Percentiles rank a stretch among this genome's conserved stretches.
Conservation (phyloP, 257 asterid species). For the Nicotiana tomentosiformis region DNA sequence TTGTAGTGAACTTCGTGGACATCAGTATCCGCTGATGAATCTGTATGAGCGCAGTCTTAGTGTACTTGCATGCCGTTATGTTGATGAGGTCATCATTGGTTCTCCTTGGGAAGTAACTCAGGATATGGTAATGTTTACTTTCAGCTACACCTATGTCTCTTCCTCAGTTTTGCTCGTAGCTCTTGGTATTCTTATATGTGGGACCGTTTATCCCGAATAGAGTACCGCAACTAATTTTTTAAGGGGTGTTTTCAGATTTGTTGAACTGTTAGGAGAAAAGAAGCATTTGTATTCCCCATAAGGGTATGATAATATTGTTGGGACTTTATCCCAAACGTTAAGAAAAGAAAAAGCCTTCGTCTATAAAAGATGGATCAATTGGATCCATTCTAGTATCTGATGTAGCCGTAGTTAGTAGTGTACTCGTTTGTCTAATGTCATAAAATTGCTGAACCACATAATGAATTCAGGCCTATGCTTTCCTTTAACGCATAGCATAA, state of each 20-base stretch:
- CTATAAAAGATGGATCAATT: not conserved
- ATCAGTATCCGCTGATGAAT: conserved; percentile 73
- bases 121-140: conserved; percentile 61
- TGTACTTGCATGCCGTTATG: conserved; percentile 87
- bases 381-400: not conserved
- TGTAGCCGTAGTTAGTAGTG: not conserved
- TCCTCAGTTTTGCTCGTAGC: not conserved
- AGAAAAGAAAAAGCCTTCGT: not conserved
- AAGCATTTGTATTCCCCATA: not conserved
- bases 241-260: not conserved
- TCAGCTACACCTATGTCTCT: not conserved
- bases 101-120: conserved; percentile 84
- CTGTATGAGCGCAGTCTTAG: conserved; percentile 92
- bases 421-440: not conserved
- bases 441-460: not conserved
- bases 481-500: not conserved
- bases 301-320: not conserved
- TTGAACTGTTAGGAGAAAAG: not conserved
- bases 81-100: conserved; percentile 92
- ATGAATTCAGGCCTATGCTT: not conserved
- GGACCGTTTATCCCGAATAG: not conserved
- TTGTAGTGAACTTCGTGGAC: conserved; percentile 75
- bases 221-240: not conserved
- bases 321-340: not conserved
- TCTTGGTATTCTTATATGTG: not conserved